A percentile compares a stretch with the other conserved stretches of the same genome.
Conservation (phyloP, 129 eudicot genomes). For the Erigeron canadensis region DNA sequence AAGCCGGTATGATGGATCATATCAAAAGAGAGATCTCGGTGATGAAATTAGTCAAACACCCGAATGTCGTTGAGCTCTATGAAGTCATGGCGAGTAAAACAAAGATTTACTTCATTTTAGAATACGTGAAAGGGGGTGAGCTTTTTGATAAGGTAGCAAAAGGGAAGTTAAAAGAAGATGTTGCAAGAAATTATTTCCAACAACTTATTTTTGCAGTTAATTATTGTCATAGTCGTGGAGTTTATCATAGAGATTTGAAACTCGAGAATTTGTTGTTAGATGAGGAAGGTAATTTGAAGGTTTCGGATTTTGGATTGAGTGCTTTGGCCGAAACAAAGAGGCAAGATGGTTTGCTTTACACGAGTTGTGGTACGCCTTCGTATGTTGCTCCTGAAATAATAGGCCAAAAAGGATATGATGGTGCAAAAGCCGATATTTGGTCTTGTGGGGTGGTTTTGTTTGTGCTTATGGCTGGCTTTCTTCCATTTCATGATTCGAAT, state of each 20-base stretch:
- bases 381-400: slow-evolving; percentile 25
- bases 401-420: slow-evolving; percentile 15
- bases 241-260: slow-evolving; percentile 23
- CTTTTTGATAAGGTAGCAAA: slow-evolving; percentile 11
- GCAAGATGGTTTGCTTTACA: slow-evolving; percentile 23
- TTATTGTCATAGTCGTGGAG: slow-evolving; percentile 18
- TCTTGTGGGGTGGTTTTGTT: slow-evolving; percentile 28
- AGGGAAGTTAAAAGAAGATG: slow-evolving; percentile 15
- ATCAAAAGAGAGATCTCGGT: slow-evolving; percentile 21
- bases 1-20: slow-evolving; percentile 16
- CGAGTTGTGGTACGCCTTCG: slow-evolving; percentile 22
- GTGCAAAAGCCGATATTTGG: slow-evolving; percentile 29
- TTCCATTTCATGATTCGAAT: slow-evolving; percentile 27
- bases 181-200: slow-evolving; percentile 14
- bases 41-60: slow-evolving; percentile 18
- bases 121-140: slow-evolving; percentile 25
- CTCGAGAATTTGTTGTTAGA: slow-evolving; percentile 24
- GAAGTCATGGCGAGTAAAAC: slow-evolving; percentile 28
- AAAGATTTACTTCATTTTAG: slow-evolving; percentile 18
- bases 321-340: slow-evolving; percentile 27
- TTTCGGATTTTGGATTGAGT: slow-evolving; percentile 29
- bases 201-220: slow-evolving; percentile 13
- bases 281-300: slow-evolving; percentile 24
- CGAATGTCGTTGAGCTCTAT: slow-evolving; percentile 7
- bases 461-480: slow-evolving; percentile 24